Evolutionary conservation across 208 protist species (phyloP).

Genomic region (Trypanosoma platydactyli): DNA sequence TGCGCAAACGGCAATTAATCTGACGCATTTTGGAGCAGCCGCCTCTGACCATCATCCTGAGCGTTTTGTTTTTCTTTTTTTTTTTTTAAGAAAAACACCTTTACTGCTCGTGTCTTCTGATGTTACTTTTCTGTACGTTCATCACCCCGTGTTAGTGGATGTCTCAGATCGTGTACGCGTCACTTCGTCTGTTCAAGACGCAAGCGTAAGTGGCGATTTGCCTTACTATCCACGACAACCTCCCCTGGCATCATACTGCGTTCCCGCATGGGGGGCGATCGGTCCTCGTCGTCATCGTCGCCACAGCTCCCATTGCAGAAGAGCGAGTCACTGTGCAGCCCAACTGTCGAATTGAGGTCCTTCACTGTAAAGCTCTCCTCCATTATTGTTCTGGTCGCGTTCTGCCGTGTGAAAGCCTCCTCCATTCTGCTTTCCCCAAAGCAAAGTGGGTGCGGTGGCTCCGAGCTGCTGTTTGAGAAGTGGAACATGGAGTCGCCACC

Average conservation of each 20-base stretch:
- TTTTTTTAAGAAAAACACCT: too few relatives aligned
- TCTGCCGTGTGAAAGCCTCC: background rate
- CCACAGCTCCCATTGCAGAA: background rate
- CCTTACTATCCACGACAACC: slow-evolving; percentile 22
- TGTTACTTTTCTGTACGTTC: background rate
- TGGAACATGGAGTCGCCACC: background rate
- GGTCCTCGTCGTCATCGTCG: slow-evolving; percentile 3
- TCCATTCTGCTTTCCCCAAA: background rate
- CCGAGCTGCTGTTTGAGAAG: background rate
- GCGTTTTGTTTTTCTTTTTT: too few relatives aligned
- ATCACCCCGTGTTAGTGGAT: background rate
- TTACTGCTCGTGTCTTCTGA: background rate
- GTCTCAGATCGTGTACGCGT: too few relatives aligned
- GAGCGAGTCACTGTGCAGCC: background rate
- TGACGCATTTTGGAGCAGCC: too few relatives aligned
- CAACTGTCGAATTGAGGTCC: background rate
- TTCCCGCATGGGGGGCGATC: slow-evolving; percentile 50
- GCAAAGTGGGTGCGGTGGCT: background rate
- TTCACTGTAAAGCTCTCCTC: background rate
- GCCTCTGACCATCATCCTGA: too few relatives aligned
- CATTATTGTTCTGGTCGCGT: background rate
- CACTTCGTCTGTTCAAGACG: slow-evolving; percentile 11
- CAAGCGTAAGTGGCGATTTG: background rate
- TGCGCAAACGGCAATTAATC: too few relatives aligned
- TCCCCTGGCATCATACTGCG: slow-evolving; percentile 53